Percentiles rank a stretch among this genome's conserved stretches.
Evolutionary conservation across 208 protist genomes (phyloP).

Genomic region (Novymonas esmeraldas): DNA sequence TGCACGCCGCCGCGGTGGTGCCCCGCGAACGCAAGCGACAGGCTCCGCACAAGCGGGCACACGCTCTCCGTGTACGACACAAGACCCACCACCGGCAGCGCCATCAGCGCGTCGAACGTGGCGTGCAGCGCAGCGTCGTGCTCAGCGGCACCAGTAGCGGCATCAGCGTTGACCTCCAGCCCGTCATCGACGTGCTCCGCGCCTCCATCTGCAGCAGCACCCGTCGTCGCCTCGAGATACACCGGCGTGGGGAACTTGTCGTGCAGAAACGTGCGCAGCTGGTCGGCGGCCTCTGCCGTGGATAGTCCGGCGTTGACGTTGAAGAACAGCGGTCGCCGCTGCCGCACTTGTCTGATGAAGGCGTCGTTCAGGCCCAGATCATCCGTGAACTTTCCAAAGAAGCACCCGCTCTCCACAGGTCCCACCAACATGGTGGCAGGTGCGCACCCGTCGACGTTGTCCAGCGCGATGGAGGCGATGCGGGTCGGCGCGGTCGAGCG

Average conservation of each 20-base stretch:
- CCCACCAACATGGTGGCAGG: slow-evolving; percentile 35
- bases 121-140: slow-evolving; percentile 5
- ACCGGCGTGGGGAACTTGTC: slow-evolving; percentile 23
- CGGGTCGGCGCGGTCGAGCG: background rate
- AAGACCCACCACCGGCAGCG: slow-evolving; percentile 48
- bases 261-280: slow-evolving; percentile 32
- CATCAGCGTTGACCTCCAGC: too few species aligned
- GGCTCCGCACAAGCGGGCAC: slow-evolving; percentile 54
- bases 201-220: too few species aligned
- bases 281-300: slow-evolving; percentile 4
- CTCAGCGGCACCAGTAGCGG: too few species aligned
- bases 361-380: slow-evolving; percentile 18
- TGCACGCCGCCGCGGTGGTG: slow-evolving; percentile 37
- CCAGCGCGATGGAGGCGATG: slow-evolving; percentile 34
- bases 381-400: slow-evolving; percentile 39
- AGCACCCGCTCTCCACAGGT: slow-evolving; percentile 1
- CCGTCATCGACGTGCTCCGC: too few species aligned
- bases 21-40: slow-evolving; percentile 44
- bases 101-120: slow-evolving; percentile 45
- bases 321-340: slow-evolving; percentile 38
- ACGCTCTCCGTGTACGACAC: slow-evolving; percentile 42
- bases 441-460: slow-evolving; percentile 63
- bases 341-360: slow-evolving; percentile 14
- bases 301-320: slow-evolving; percentile 43
- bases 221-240: slow-evolving; percentile 36